Evolutionary conservation across 495 filamentous ascomycete genomes (phyloP), one percentile per base, ranked within the genome.

Genomic region (Penicillium paradoxum): DNA sequence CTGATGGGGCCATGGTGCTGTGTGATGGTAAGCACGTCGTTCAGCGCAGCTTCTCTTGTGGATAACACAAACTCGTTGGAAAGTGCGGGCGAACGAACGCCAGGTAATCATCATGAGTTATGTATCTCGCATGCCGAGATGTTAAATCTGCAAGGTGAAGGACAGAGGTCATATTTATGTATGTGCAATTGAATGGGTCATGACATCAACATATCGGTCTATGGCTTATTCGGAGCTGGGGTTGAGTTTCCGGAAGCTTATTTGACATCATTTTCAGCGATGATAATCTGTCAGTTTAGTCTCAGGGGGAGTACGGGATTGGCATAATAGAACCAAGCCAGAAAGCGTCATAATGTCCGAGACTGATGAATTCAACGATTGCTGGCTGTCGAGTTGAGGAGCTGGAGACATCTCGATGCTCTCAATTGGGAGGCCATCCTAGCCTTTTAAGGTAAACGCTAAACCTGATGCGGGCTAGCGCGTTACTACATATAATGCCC

Each of bases 1-100:
- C 46, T 53, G 45, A 50, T 49, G 4, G 48, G 42, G 4, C 40
- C 27, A 44, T 36, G 29, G 27, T 29, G 25, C 57, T 63, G 42
- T 13, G 49, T 4, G 11, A 15, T 10, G 6, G 22, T 57, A 32
- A 51, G 25, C 19, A 24, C 42, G 4, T 32, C 2, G 14, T 32
- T 34, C 7, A 1, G 19, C 6, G 2, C n/a, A 17, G 6, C n/a
- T 32, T 38, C 22, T 17, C 29, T 25, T 3, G 3, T 25, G 2
- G 25, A 19, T 10, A 24, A 27, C 19, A 41, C 39, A 18, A 11
- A 48, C 33, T 4, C 33, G 18, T 39, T 41, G 27, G 29, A 41
- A 34, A 17, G 39, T 41, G 10, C 49, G 49, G 1, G 49, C 19
- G 18, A 51, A 6, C 7, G 27, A 51, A 10, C 39, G 49, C 39